phyloP scores from a whole-genome alignment of 306 rosid species.

The Quercus ilex region DNA sequence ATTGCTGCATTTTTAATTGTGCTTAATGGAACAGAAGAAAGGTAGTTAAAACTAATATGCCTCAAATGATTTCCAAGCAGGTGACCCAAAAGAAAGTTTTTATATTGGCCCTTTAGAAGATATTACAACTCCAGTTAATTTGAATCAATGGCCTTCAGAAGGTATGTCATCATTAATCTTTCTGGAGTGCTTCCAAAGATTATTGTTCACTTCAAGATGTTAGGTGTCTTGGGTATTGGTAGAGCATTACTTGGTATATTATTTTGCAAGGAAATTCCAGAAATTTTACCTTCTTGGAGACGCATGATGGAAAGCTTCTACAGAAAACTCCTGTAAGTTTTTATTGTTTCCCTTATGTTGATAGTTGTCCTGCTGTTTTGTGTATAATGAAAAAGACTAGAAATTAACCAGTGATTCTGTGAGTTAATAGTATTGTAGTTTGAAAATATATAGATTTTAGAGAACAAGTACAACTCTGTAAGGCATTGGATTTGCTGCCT shows the following conservation, averaged over 20 bases:
- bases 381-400: background rate
- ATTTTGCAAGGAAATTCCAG: conserved; percentile 40
- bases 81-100: conserved; percentile 77
- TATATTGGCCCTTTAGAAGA: conserved; percentile 65
- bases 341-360: background rate
- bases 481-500: conserved; percentile 13
- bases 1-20: background rate
- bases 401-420: background rate
- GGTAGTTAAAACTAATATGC: background rate
- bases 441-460: background rate
- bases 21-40: background rate
- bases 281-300: conserved; percentile 66
- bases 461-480: background rate
- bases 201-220: background rate
- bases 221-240: background rate
- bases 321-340: conserved; percentile 61
- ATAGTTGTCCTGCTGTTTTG: background rate
- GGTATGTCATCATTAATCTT: conserved; percentile 29
- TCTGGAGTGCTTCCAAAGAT: background rate
- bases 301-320: conserved; percentile 53
- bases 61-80: conserved; percentile 30
- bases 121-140: conserved; percentile 9
- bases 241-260: background rate
- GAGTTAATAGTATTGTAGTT: background rate
- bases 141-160: conserved; percentile 86